phyloP scores from a whole-genome alignment of 2,329 filamentous ascomycete genomes.

The Phyllosticta paracitricarpa region DNA sequence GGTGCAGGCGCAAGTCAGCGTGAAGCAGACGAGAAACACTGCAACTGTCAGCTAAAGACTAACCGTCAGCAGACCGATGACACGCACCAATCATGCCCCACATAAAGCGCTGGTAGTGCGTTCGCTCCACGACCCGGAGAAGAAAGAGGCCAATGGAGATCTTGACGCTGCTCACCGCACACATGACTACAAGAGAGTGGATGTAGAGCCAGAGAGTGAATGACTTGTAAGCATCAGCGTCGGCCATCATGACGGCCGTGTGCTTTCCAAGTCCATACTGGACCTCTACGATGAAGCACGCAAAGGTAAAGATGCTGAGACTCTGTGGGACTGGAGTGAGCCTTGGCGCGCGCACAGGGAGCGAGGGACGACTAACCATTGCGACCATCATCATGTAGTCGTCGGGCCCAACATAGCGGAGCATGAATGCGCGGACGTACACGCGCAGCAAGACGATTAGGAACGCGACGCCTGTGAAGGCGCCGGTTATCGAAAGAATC shows the following conservation, averaged over 20 bases:
- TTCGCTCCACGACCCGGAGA: constrained; percentile 32
- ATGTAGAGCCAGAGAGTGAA: constrained; percentile 33
- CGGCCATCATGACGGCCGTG: constrained; percentile 23
- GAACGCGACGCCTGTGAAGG: constrained; percentile 29
- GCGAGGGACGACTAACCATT: constrained; percentile 23
- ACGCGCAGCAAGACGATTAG: constrained; percentile 33
- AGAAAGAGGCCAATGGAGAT: constrained; percentile 40
- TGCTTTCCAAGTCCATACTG: constrained; percentile 40
- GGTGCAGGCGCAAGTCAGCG: constrained; percentile 34
- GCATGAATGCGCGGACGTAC: constrained; percentile 38
- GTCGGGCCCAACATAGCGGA: constrained; percentile 41
- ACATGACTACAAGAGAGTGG: constrained; percentile 38
- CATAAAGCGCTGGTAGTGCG: constrained; percentile 31
- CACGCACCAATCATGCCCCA: constrained; percentile 33
- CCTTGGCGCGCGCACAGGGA: background rate
- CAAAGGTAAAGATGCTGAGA: constrained; percentile 16
- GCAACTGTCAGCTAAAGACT: background rate
- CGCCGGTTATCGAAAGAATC: constrained; percentile 33
- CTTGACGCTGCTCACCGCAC: constrained; percentile 37
- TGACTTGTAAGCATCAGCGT: constrained; percentile 20
- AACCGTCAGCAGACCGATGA: background rate
- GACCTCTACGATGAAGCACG: constrained; percentile 36
- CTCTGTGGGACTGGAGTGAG: background rate
- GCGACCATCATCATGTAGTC: constrained; percentile 38
- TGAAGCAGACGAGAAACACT: constrained; percentile 35